phyloP scores from a whole-genome alignment of 192 early-diverging fungal genomes.

The Fimicolochytrium jonesii region DNA sequence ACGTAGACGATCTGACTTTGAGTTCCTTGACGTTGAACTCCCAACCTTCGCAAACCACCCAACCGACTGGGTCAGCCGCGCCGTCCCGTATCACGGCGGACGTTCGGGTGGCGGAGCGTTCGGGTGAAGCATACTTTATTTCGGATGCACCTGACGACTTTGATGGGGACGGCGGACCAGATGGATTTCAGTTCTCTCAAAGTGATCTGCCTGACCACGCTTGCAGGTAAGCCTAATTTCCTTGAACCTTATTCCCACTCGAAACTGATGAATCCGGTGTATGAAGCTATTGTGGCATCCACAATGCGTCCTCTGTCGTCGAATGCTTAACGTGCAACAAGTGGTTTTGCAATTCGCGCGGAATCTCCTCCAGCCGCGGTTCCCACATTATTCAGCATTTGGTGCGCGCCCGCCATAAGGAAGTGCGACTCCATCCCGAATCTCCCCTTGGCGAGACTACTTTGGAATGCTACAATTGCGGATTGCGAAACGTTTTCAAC shows the following conservation, averaged over 20 bases:
- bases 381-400: constrained; percentile 96
- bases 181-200: constrained; percentile 4
- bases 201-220: constrained; percentile 74
- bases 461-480: constrained; percentile 98
- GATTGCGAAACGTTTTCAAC: constrained; percentile 89
- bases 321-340: constrained; percentile 89
- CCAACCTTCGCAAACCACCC: constrained; percentile 31
- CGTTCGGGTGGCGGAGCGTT: no score
- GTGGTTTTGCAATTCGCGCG: constrained; percentile 97
- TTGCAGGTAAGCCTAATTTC: constrained; percentile 62
- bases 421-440: constrained; percentile 89
- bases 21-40: constrained; percentile 32
- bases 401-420: constrained; percentile 89
- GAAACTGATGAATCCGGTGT: no score
- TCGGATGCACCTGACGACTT: constrained; percentile 31
- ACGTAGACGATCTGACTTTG: constrained; percentile 49
- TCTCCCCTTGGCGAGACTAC: constrained; percentile 89
- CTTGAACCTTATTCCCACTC: no score
- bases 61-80: no score
- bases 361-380: constrained; percentile 72
- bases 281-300: constrained; percentile 87
- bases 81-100: no score
- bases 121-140: constrained; percentile 27
- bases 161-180: constrained; percentile 8
- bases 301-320: constrained; percentile 78